These are phyloP conservation scores for Salix suchowensis DNA, from an alignment of 345 rosid genomes.

Conservation along the genomic window DNA sequence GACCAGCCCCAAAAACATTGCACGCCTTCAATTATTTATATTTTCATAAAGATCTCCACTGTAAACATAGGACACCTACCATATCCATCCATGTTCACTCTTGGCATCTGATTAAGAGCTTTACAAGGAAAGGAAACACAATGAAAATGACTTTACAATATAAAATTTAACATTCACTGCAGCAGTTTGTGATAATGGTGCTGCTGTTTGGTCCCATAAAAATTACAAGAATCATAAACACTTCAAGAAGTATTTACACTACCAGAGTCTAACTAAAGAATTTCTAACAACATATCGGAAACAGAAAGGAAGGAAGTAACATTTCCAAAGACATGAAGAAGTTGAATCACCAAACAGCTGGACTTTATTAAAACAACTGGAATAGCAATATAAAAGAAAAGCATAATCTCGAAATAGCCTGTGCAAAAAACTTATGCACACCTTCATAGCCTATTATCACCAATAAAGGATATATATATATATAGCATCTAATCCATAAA, in stretches of 20 bases:
- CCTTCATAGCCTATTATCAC: background rate
- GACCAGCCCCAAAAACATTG: background rate
- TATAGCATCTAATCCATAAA: background rate
- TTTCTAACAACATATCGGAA: background rate
- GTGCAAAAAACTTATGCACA: background rate
- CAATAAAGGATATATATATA: background rate
- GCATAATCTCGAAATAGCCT: conserved; percentile 2
- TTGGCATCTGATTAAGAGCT: background rate
- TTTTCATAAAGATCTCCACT: background rate
- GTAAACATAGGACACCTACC: background rate
- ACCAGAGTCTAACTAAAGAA: background rate
- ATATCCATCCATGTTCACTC: background rate
- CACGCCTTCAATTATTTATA: background rate
- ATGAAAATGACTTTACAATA: background rate
- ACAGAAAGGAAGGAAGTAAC: background rate
- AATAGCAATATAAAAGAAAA: background rate
- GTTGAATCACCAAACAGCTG: background rate
- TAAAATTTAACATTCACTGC: background rate
- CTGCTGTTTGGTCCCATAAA: background rate
- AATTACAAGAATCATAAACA: background rate
- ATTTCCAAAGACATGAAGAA: background rate
- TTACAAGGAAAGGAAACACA: background rate
- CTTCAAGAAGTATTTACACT: background rate
- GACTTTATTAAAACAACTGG: background rate
- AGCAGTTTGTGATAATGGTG: background rate